These are phyloP conservation scores for Thielaviopsis musarum DNA, from an alignment of 2,329 filamentous ascomycete species.

Conservation along the genomic window DNA sequence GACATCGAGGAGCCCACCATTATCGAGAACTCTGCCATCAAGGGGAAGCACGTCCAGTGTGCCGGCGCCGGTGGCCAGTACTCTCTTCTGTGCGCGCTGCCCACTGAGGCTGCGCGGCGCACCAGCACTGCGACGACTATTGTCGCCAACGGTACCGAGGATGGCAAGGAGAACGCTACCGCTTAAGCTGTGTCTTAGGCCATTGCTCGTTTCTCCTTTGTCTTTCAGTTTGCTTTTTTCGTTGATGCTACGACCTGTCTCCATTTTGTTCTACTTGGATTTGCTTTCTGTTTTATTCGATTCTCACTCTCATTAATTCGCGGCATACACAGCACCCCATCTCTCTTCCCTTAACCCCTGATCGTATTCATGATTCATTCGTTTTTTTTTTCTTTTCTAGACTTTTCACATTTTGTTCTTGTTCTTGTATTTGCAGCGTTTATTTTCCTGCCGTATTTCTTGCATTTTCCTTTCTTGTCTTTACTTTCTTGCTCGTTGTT, in stretches of 20 bases:
- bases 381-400: background rate
- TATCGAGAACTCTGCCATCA: conserved; percentile 61
- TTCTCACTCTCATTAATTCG: background rate
- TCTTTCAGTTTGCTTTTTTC: background rate
- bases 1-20: conserved; percentile 45
- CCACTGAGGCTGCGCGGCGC: conserved; percentile 15
- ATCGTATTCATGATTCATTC: background rate
- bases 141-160: conserved; percentile 17
- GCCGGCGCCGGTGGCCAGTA: conserved; percentile 85
- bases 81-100: conserved; percentile 40
- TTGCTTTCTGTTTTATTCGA: background rate
- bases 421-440: background rate
- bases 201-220: background rate
- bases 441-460: background rate
- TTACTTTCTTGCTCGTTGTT: background rate
- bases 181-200: background rate
- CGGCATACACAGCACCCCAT: background rate
- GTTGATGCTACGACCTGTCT: too few relatives aligned
- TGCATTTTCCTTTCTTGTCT: background rate
- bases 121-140: conserved; percentile 10
- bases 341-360: background rate
- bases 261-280: too few relatives aligned
- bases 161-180: conserved; percentile 4
- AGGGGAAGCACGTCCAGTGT: conserved; percentile 55
- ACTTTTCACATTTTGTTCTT: background rate